Evolutionary conservation across 2,329 filamentous ascomycete genomes (phyloP).

Genomic region (Sordariomycetes sp.): DNA sequence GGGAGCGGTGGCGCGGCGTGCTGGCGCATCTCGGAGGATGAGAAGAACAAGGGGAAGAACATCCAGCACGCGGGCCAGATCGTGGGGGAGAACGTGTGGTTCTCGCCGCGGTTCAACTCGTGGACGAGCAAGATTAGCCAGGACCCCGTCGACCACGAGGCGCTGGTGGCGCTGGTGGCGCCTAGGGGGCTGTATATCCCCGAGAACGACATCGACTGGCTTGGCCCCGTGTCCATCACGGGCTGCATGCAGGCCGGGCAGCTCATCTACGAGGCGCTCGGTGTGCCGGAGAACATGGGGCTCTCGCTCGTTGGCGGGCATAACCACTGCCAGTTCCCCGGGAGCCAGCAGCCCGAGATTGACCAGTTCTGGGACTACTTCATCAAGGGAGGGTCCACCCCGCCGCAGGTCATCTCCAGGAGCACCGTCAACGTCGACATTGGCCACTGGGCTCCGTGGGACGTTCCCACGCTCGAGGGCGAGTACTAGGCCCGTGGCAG

Average conservation of each 20-base stretch:
- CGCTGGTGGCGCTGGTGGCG: slow-evolving; percentile 40
- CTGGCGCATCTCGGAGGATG: slow-evolving; percentile 40
- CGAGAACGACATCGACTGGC: slow-evolving; percentile 47
- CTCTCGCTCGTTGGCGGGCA: slow-evolving; percentile 41
- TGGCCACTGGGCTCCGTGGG: slow-evolving; percentile 4
- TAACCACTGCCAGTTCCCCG: slow-evolving; percentile 41
- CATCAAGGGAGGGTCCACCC: slow-evolving; percentile 20
- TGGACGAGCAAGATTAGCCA: slow-evolving; percentile 30
- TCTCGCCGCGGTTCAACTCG: slow-evolving; percentile 38
- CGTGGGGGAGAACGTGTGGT: slow-evolving; percentile 49
- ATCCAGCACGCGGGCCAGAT: slow-evolving; percentile 48
- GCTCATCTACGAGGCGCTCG: slow-evolving; percentile 38
- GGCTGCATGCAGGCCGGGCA: slow-evolving; percentile 43
- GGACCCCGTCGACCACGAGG: slow-evolving; percentile 44
- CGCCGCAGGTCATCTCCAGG: slow-evolving; percentile 8
- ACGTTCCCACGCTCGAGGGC: slow-evolving; percentile 3
- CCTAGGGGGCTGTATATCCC: slow-evolving; percentile 40
- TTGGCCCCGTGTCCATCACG: slow-evolving; percentile 40
- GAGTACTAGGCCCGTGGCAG: slow-evolving; percentile 1
- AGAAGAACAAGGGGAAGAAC: slow-evolving; percentile 38
- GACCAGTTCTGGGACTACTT: slow-evolving; percentile 42
- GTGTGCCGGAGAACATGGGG: slow-evolving; percentile 39
- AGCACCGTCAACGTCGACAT: slow-evolving; percentile 1
- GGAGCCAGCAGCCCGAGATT: slow-evolving; percentile 34
- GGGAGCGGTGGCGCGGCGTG: slow-evolving; percentile 47